Base-by-base conservation (phyloP, 176 grass and related monocot species). In the Dendrocalamus sinicus region DNA sequence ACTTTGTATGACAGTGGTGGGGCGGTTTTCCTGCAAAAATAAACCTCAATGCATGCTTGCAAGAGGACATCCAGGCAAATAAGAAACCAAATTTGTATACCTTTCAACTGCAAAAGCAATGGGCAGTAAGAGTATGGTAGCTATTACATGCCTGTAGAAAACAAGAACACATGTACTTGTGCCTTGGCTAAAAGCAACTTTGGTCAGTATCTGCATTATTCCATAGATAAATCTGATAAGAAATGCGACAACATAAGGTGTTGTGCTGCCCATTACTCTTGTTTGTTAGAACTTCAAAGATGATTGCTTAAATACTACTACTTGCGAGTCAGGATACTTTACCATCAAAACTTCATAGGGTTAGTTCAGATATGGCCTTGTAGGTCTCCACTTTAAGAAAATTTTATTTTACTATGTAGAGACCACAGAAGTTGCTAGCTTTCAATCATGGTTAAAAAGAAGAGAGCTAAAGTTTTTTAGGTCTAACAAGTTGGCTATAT, bases 131-230 rank as follows among this genome's bases (percentile, higher is more conserved):
- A 78, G 43, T 19, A 76, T 16, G 57, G 13, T 54, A 46, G 81
- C 80, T 16, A 88, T 28, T 47, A 72, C 61, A 73, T 91, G 51
- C 46, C 85, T 83, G 72, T 88, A 91, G 68, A 91, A 87, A 67
- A 87, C 85, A 52, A 87, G 70, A 52, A 91, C 85, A 20, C 45
- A 80, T 53, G 53, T 48, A 82, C 85, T 87, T 77, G 82, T 87
- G 62, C 85, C 85, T 67, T 69, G 47, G 59, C 60, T 76, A 67
- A 91, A 83, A 78, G 81, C 70, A 48, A 83, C 30, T 58, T 84
- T 87, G 15, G 70, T 69, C 32, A 91, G 50, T 58, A 91, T 59
- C 8, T 75, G 51, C 75, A 80, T 80, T 12, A 58, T 81, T 6
- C 48, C 85, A 52, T 87, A 87, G 4, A 66, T 78, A 13, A 63